These are phyloP conservation scores for Dothideomycetes sp. DNA, from an alignment of 2,329 filamentous ascomycete genomes.

Conservation along the genomic window DNA sequence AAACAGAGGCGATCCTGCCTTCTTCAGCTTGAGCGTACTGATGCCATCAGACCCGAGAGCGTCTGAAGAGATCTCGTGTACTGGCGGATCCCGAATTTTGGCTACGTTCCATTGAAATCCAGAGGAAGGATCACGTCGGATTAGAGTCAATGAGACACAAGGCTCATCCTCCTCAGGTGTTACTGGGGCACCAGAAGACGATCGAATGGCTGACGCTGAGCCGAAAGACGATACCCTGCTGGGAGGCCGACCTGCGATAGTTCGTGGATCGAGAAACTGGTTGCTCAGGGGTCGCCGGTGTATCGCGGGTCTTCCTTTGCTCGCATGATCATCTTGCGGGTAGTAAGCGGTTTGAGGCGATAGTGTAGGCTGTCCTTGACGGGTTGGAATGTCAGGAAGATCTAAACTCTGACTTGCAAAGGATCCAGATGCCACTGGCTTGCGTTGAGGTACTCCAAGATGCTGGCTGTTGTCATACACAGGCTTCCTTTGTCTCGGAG, in stretches of 20 bases:
- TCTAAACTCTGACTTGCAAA: conserved; percentile 3
- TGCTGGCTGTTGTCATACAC: not conserved
- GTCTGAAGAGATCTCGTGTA: conserved; percentile 37
- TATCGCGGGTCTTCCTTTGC: too few species aligned
- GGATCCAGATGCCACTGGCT: not conserved
- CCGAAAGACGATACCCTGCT: not conserved
- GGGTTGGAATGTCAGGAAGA: conserved; percentile 10
- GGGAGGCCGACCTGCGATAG: not conserved
- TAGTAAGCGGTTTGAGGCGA: too few species aligned
- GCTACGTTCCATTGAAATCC: conserved; percentile 45
- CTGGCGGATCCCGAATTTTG: conserved; percentile 37
- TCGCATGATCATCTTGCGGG: too few species aligned
- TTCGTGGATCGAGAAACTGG: conserved; percentile 4
- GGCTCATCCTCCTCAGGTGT: not conserved
- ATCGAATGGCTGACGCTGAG: not conserved
- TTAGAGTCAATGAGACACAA: conserved; percentile 35
- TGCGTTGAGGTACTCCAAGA: conserved; percentile 7
- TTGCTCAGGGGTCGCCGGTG: conserved; percentile 1
- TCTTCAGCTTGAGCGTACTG: conserved; percentile 23
- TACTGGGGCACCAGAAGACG: not conserved
- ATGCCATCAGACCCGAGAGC: conserved; percentile 23
- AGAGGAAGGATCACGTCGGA: conserved; percentile 41
- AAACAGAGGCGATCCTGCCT: conserved; percentile 35
- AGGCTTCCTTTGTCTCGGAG: conserved; percentile 2
- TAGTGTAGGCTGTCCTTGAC: conserved; percentile 2